Percentiles rank a stretch among this genome's conserved stretches.
phyloP scores from a whole-genome alignment of 192 early-diverging fungal genomes.

The Coemansia sp. region DNA sequence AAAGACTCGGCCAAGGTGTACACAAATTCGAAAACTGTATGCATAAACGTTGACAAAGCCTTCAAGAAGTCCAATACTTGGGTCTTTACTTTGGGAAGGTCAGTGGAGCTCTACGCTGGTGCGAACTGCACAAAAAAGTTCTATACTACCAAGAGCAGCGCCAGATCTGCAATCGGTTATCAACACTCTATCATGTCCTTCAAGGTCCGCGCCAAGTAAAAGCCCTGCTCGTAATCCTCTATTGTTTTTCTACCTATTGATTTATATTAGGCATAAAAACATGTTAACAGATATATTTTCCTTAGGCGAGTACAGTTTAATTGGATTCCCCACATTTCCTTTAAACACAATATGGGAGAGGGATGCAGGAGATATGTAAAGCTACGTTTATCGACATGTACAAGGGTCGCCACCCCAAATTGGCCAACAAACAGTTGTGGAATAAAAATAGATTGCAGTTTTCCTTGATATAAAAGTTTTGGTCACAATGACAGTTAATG shows the following conservation, averaged over 20 bases:
- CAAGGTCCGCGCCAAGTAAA: neutral
- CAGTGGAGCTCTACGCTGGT: neutral
- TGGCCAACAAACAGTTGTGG: neutral
- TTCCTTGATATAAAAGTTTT: no score
- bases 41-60: conserved; percentile 5
- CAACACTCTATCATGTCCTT: neutral
- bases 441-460: no score
- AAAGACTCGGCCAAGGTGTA: neutral
- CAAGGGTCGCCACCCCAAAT: neutral
- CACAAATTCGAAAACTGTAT: neutral
- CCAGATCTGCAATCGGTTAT: neutral
- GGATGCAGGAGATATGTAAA: no score
- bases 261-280: no score
- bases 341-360: no score
- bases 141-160: neutral
- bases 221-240: no score
- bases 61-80: neutral
- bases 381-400: neutral
- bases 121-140: neutral
- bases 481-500: no score
- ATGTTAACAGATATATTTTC: no score
- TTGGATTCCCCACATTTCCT: no score
- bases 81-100: neutral
- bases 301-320: no score
- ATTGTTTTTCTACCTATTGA: no score